Base-by-base conservation (phyloP, 371 early-diverging fungal genomes). In the Nematocida ausubeli region DNA sequence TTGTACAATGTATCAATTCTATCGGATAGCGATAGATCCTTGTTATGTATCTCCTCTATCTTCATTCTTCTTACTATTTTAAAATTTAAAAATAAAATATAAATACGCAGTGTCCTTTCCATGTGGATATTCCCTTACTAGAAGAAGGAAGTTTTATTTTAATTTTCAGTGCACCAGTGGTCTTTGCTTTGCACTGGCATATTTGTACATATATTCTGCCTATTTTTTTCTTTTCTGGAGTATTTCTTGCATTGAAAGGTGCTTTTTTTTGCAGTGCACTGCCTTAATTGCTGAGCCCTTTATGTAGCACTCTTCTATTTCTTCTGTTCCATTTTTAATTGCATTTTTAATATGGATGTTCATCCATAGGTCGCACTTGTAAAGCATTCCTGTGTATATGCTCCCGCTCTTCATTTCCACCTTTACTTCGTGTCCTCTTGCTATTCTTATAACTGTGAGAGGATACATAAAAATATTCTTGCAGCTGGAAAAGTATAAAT, bases 381-480 rank as follows among this genome's bases (percentile, higher is more conserved):
- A 92, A 83, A 96, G 89, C 86, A 92, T 93, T 4, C 96, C 96
- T 83, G 93, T 95, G 87, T 92, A 95, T 26, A 95, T 93, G 83
- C 94, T 93, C 81, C 95, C 95, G 85, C 91, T 93, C 84, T 96
- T 96, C 80, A 96, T 86, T 85, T 96, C 96, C n/a, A 96, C 94
- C 69, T 92, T 88, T 88, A 87, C 69, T 52, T 42, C 67, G 89
- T 87, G 34, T 84, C 89, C 30, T 85, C 88, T 39, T 64, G 89
- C 52, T 86, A 87, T 26, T 75, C 88, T 26, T 86, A 86, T 16
- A 60, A 81, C n/a, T 88, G 88, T 87, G 32, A 84, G 72, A 26
- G 87, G 87, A 81, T 87, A 87, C 87, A 87, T 87, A 35, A 60
- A 75, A 75, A 75, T 66, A 65, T 44, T 44, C 47, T 44, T 44